A percentile compares a stretch with the other conserved stretches of the same genome.
Conservation (phyloP, 1,284 basidiomycete genomes). For the Leccinum ponderosum region DNA sequence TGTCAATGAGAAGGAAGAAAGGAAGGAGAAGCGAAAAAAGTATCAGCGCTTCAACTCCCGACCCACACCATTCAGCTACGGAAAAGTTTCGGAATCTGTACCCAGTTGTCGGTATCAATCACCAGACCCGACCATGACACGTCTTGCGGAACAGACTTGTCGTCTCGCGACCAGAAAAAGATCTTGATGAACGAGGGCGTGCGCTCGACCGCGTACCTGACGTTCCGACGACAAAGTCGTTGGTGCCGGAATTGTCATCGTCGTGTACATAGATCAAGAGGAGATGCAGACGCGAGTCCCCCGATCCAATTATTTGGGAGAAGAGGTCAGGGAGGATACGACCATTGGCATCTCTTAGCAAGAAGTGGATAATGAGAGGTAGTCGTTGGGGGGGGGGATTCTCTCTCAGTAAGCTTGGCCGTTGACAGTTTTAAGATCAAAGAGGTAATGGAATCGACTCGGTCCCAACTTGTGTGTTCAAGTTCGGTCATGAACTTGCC, state of each 20-base stretch:
- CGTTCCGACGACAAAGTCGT: neutral
- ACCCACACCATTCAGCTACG: neutral
- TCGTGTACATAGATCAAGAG: neutral
- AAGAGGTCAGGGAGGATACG: too few relatives aligned
- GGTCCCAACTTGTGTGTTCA: too few relatives aligned
- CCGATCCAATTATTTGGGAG: too few relatives aligned
- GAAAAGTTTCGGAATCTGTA: slow-evolving; percentile 1
- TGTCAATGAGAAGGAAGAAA: neutral
- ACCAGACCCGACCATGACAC: slow-evolving; percentile 14
- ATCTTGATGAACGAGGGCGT: slow-evolving; percentile 22
- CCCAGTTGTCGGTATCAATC: slow-evolving; percentile 26
- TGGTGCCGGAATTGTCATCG: neutral
- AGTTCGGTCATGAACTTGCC: too few relatives aligned
- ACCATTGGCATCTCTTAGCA: too few relatives aligned
- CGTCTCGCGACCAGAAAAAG: slow-evolving; percentile 25
- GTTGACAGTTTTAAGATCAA: too few relatives aligned
- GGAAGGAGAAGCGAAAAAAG: neutral
- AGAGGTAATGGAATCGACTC: too few relatives aligned
- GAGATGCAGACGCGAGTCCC: too few relatives aligned
- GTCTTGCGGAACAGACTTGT: slow-evolving; percentile 17
- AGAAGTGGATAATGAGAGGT: too few relatives aligned
- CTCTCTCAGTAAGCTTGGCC: too few relatives aligned
- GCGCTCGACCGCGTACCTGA: slow-evolving; percentile 27
- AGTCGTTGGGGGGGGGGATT: too few relatives aligned
- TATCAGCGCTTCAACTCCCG: neutral